phyloP scores from a whole-genome alignment of 2,329 filamentous ascomycete genomes.

The Dactylellina cionopaga region DNA sequence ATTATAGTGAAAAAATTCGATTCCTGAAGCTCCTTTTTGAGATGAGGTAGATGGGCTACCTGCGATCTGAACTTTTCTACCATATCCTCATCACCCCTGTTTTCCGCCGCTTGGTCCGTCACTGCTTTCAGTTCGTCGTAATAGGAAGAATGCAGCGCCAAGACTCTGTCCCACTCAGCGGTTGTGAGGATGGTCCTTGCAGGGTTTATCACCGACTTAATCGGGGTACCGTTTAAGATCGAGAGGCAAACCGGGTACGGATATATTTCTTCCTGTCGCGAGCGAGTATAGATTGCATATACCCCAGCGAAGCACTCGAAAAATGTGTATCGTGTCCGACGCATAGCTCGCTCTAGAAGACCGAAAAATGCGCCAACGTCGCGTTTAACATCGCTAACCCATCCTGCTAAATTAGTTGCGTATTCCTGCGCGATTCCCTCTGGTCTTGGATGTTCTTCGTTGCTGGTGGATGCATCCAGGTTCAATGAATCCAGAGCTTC shows the following conservation, averaged over 20 bases:
- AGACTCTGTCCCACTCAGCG: conserved; percentile 16
- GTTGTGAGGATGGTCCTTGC: background rate
- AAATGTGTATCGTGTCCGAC: background rate
- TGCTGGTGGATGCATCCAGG: background rate
- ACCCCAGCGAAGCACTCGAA: background rate
- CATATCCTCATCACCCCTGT: background rate
- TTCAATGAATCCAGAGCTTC: background rate
- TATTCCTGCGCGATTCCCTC: conserved; percentile 8
- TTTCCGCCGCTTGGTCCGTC: background rate
- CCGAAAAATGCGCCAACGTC: background rate
- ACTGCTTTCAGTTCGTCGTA: conserved; percentile 4
- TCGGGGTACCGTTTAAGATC: background rate
- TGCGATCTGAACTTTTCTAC: background rate
- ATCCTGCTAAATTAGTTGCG: background rate
- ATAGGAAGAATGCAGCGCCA: background rate
- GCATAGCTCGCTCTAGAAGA: background rate
- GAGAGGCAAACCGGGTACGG: conserved; percentile 4
- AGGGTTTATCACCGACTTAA: background rate
- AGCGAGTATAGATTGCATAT: background rate
- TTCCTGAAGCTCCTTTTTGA: background rate
- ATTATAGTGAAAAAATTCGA: conserved; percentile 17
- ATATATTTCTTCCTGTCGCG: background rate
- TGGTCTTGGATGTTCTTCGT: background rate
- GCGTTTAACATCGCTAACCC: conserved; percentile 4
- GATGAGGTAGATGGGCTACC: conserved; percentile 1